A percentile compares a stretch with the other conserved stretches of the same genome.
Evolutionary conservation across 352 stramenopile species (phyloP).

Genomic region (Globisporangium canariense): DNA sequence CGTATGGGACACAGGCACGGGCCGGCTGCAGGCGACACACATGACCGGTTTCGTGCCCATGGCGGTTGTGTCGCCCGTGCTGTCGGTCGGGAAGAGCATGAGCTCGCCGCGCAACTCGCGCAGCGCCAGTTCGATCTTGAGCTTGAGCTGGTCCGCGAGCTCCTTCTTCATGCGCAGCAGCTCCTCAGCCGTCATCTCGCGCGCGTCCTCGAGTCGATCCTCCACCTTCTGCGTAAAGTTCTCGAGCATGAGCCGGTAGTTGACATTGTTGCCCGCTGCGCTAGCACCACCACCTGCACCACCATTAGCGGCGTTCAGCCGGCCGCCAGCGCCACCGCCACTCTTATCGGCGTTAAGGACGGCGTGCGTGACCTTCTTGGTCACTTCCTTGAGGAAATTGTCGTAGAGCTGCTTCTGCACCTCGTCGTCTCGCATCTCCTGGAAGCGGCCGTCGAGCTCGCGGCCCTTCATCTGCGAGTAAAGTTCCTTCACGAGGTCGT

Average conservation of each 20-base stretch:
- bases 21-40: constrained; percentile 78
- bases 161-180: constrained; percentile 60
- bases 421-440: constrained; percentile 33
- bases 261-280: constrained; percentile 46
- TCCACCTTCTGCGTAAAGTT: constrained; percentile 77
- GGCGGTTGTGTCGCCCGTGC: constrained; percentile 60
- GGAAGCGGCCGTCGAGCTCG: constrained; percentile 47
- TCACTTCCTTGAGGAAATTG: constrained; percentile 67
- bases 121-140: constrained; percentile 49
- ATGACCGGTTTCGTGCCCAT: constrained; percentile 79
- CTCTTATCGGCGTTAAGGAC: constrained; percentile 50
- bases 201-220: constrained; percentile 58
- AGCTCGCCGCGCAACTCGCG: constrained; percentile 65
- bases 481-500: constrained; percentile 50
- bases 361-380: constrained; percentile 68
- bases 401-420: constrained; percentile 67
- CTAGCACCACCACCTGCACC: constrained; percentile 23
- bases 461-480: constrained; percentile 56
- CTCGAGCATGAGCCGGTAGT: constrained; percentile 65
- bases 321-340: constrained; percentile 3
- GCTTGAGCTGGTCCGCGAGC: constrained; percentile 58
- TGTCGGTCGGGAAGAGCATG: constrained; percentile 39
- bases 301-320: constrained; percentile 4
- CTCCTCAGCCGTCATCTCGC: constrained; percentile 59
- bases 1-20: constrained; percentile 54